Evolutionary conservation across 1,284 basidiomycete genomes (phyloP), one percentile per base, ranked within the genome.

Genomic region (Papiliotrema terrestris): DNA sequence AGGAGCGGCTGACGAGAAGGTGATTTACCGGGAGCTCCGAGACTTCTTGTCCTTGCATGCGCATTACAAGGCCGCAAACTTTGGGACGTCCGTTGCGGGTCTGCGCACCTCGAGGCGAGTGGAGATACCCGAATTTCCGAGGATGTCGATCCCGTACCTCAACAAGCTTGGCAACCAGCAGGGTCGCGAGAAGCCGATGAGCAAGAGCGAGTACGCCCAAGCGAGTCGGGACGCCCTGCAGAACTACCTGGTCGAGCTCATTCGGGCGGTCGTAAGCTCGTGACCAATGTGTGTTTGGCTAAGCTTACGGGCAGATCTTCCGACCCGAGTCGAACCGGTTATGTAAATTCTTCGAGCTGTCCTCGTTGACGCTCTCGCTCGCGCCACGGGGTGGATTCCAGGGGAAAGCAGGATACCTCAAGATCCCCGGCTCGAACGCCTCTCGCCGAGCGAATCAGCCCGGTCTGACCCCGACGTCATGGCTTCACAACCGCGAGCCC

Each of bases 271-370:
- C 45, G 92, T 92, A 76, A 61, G 86, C 81, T 11, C n/a, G 6
- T 20, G 4, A 22, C 17, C 35, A 35, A 0, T 26, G 17, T 32
- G 35, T 22, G 17, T 42, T 17, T 15, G 19, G 26, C 17, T 45
- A 4, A 20, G 26, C 52, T 55, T 23, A 54, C 22, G 19, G 14
- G 9, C 2, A 96, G 90, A 96, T 98, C 89, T 98, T 98, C 78
- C 89, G 93, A 65, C 91, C 95, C 1, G 86, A 93, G 44, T 86
- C 91, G 0, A 98, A 98, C 68, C 85, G 94, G 23, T 78, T 98
- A 0, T 88, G 89, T 57, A 86, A 86, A n/a, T 99, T 98, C 77
- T 83, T 99, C 53, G 96, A 99, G 75, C 83, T 98, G 46, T 94
- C 91, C 46, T 87, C 93, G 0, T 79, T 98, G 26, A 94, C 89